Base-by-base conservation (phyloP, 2,329 filamentous ascomycete genomes). In the Colletotrichum musicola region DNA sequence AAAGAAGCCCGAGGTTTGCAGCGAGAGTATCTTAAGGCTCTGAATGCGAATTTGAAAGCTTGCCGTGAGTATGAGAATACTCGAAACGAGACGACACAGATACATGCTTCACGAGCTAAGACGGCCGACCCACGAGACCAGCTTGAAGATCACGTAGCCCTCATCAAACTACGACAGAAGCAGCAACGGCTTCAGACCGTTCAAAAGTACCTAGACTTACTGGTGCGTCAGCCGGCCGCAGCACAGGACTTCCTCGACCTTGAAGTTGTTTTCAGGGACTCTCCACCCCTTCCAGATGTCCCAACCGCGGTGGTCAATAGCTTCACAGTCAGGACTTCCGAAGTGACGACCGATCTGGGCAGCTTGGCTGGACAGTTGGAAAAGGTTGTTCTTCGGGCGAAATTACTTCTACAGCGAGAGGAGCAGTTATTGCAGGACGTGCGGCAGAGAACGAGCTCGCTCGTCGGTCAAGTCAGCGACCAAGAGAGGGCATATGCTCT, bases 361-460 rank as follows among this genome's bases (percentile, higher is more conserved):
- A 80, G 78, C 1, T 81, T 88, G 4, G 78, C 87, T 47, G 81
- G 83, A 35, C 81, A 83, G 30, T 77, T 92, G 6, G 88, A 90
- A 71, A 89, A 87, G 74, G 84, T 85, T 0, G 84, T 89, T 4
- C 76, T 92, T 38, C 84, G 85, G 40, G 84, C 89, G 18, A 90
- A 89, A 72, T 76, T 90, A 18, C 79, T 86, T 6, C 80, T 89
- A 0, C 83, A 84, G 70, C 84, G 82, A 57, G 88, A 91, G 73
- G 86, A 90, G 73, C 83, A 84, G 56, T 78, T 86, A 1, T 81
- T 90, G 18, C 80, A 83, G 1, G 84, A 84, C 46, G 57, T 61
- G 38, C 55, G 70, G n/a, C 50, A 51, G n/a, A 63, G 65, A 6
- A 57, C 68, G 14, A 53, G 18, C 14, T 50, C 66, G 4, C 30